These are phyloP conservation scores for Rosellinia necatrix DNA, from an alignment of 2,329 filamentous ascomycete genomes.

Conservation along the genomic window DNA sequence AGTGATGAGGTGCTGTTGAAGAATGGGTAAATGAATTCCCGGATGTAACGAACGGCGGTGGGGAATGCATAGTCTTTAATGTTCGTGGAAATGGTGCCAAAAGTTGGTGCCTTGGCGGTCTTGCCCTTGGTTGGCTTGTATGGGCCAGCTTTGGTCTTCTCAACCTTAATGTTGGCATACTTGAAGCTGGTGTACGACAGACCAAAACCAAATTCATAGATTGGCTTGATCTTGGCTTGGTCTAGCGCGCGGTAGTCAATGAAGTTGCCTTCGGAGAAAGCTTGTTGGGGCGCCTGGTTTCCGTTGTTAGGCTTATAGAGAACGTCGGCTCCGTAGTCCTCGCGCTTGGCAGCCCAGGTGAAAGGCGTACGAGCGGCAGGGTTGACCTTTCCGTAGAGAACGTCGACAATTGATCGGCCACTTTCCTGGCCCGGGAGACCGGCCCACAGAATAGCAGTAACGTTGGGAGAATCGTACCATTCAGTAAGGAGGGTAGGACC, in stretches of 20 bases:
- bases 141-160: slow-evolving; percentile 51
- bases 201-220: slow-evolving; percentile 82
- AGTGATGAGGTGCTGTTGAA: slow-evolving; percentile 65
- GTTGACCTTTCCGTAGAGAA: slow-evolving; percentile 83
- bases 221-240: slow-evolving; percentile 64
- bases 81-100: slow-evolving; percentile 67
- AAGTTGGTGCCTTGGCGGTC: slow-evolving; percentile 65
- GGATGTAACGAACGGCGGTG: slow-evolving; percentile 53
- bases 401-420: slow-evolving; percentile 76
- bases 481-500: slow-evolving; percentile 78
- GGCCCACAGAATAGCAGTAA: slow-evolving; percentile 83
- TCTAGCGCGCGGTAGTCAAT: slow-evolving; percentile 84
- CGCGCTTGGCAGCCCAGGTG: slow-evolving; percentile 71
- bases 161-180: slow-evolving; percentile 69
- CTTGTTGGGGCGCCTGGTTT: slow-evolving; percentile 66
- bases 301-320: slow-evolving; percentile 72
- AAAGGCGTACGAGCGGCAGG: slow-evolving; percentile 79
- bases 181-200: slow-evolving; percentile 80
- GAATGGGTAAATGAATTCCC: slow-evolving; percentile 71
- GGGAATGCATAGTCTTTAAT: slow-evolving; percentile 72
- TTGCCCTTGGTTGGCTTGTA: slow-evolving; percentile 66
- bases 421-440: slow-evolving; percentile 83
- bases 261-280: slow-evolving; percentile 78
- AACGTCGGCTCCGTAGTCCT: slow-evolving; percentile 72
- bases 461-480: slow-evolving; percentile 75